phyloP scores from a whole-genome alignment of 129 eudicot genomes.

The Scalesia atractyloides region DNA sequence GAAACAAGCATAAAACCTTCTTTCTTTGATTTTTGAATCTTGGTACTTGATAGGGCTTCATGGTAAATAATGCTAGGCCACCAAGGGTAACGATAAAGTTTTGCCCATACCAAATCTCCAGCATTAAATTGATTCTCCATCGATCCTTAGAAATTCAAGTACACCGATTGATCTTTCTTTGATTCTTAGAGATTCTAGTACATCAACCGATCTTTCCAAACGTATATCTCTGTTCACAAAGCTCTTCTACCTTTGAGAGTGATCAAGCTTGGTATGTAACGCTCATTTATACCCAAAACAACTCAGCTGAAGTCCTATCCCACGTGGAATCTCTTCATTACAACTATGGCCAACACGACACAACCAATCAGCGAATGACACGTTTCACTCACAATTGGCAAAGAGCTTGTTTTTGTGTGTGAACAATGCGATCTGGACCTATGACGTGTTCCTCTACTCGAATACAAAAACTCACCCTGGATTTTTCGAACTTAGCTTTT shows the following conservation, averaged over 20 bases:
- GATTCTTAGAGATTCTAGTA: conserved; percentile 2
- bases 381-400: not conserved
- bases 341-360: conserved; percentile 13
- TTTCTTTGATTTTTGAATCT: conserved; percentile 11
- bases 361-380: conserved; percentile 20
- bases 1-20: conserved; percentile 32
- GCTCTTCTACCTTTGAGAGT: not conserved
- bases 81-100: conserved; percentile 34
- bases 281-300: conserved; percentile 1
- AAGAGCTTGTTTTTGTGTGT: not conserved
- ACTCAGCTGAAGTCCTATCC: not conserved
- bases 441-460: not conserved
- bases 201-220: not conserved
- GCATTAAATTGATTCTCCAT: conserved; percentile 11
- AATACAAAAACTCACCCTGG: conserved; percentile 4
- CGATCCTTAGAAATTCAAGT: not conserved
- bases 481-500: not conserved
- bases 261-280: not conserved
- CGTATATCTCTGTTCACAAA: not conserved
- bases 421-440: not conserved
- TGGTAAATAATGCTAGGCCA: conserved; percentile 40
- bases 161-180: not conserved
- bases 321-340: not conserved
- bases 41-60: conserved; percentile 24
- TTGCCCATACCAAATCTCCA: conserved; percentile 44